phyloP scores from a whole-genome alignment of 768 basidiomycete genomes.

The Termitomyces sp. region DNA sequence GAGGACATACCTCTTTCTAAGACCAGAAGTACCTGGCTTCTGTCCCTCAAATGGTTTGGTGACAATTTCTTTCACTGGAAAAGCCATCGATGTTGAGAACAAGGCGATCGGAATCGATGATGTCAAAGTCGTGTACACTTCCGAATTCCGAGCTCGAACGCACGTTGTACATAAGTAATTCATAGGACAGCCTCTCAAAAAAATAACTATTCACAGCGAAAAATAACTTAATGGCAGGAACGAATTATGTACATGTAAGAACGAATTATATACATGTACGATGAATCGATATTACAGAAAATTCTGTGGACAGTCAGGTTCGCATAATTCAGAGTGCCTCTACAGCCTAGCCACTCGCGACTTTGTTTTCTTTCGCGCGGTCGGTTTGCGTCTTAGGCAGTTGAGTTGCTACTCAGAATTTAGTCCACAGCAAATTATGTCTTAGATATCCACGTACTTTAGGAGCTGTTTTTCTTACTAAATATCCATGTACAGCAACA shows the following conservation, averaged over 20 bases:
- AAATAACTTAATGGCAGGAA: background rate
- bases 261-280: no score
- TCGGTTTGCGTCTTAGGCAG: background rate
- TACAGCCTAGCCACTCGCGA: background rate
- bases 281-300: background rate
- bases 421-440: background rate
- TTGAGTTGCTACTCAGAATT: conserved; percentile 5
- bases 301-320: background rate
- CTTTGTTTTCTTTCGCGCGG: background rate
- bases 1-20: conserved; percentile 79
- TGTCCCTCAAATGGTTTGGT: conserved; percentile 92
- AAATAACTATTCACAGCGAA: background rate
- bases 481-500: conserved; percentile 18
- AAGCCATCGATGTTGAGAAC: conserved; percentile 34
- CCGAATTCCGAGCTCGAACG: conserved; percentile 2
- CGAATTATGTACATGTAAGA: background rate
- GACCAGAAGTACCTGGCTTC: conserved; percentile 97
- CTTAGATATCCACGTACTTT: conserved; percentile 6
- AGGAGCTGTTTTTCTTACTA: conserved; percentile 17
- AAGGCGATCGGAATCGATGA: conserved; percentile 10
- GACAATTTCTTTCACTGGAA: conserved; percentile 58
- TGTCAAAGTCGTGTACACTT: conserved; percentile 7
- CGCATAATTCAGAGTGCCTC: background rate
- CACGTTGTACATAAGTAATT: no score
- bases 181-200: background rate